These are phyloP conservation scores for Amaranthus palmeri DNA, from an alignment of 148 eudicot genomes.

Conservation along the genomic window DNA sequence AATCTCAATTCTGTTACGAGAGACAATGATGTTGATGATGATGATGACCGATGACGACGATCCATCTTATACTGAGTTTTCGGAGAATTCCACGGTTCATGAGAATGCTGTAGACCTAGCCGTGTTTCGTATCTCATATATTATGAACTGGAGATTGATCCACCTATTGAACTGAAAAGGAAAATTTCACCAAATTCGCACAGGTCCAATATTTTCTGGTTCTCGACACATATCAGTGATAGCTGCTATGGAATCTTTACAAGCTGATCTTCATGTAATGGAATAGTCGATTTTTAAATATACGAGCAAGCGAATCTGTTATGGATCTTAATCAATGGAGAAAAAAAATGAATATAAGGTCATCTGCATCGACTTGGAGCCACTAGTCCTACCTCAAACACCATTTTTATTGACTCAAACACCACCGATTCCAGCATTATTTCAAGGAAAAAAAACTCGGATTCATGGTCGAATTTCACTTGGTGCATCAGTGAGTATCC, in stretches of 20 bases:
- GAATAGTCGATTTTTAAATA: constrained; percentile 12
- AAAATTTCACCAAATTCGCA: not conserved
- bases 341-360: constrained; percentile 9
- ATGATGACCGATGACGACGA: constrained; percentile 21
- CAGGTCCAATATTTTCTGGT: not conserved
- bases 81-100: constrained; percentile 23
- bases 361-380: not conserved
- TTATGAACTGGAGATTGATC: constrained; percentile 28
- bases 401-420: not conserved
- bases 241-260: constrained; percentile 16
- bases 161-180: not conserved
- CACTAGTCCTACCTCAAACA: not conserved
- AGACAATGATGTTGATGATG: constrained; percentile 13
- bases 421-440: constrained; percentile 4
- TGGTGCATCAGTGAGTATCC: constrained; percentile 26
- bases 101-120: constrained; percentile 17
- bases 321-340: constrained; percentile 13
- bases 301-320: constrained; percentile 20
- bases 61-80: constrained; percentile 33
- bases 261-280: not conserved
- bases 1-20: constrained; percentile 1
- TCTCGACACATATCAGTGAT: not conserved
- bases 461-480: not conserved
- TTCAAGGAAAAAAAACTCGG: not conserved
- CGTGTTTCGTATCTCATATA: constrained; percentile 21